phyloP scores from a whole-genome alignment of 768 basidiomycete species.

The Collybiopsis luxurians region DNA sequence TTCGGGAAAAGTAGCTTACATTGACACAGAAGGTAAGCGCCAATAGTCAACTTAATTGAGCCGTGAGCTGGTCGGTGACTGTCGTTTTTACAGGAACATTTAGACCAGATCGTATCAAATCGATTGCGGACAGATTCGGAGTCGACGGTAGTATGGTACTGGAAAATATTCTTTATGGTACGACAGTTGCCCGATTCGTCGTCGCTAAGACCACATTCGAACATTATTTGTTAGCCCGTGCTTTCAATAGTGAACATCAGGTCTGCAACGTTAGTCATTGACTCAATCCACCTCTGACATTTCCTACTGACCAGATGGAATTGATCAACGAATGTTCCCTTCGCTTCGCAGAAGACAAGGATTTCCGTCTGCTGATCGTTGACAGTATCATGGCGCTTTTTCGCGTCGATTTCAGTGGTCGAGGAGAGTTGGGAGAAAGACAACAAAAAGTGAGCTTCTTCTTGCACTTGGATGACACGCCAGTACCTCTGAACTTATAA shows the following conservation, averaged over 20 bases:
- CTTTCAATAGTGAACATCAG: constrained; percentile 92
- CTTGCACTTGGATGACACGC: neutral
- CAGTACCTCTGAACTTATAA: neutral
- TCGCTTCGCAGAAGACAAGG: constrained; percentile 88
- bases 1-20: constrained; percentile 90
- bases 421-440: constrained; percentile 91
- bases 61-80: neutral
- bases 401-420: constrained; percentile 87
- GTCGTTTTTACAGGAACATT: constrained; percentile 64
- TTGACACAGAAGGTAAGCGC: constrained; percentile 76
- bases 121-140: constrained; percentile 91
- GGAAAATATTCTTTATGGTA: constrained; percentile 91
- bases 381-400: constrained; percentile 98
- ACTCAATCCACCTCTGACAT: constrained; percentile 8
- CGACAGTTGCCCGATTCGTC: neutral
- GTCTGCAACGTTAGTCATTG: constrained; percentile 29
- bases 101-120: constrained; percentile 87
- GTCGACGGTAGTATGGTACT: constrained; percentile 86
- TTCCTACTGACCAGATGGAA: constrained; percentile 73
- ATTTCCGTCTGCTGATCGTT: constrained; percentile 78
- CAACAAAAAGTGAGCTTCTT: constrained; percentile 70
- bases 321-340: constrained; percentile 86
- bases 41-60: constrained; percentile 9
- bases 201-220: neutral
- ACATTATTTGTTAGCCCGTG: constrained; percentile 59